Evolutionary conservation across 2,329 filamentous ascomycete genomes (phyloP), one percentile per base, ranked within the genome.

Genomic region (Capronia coronata): DNA sequence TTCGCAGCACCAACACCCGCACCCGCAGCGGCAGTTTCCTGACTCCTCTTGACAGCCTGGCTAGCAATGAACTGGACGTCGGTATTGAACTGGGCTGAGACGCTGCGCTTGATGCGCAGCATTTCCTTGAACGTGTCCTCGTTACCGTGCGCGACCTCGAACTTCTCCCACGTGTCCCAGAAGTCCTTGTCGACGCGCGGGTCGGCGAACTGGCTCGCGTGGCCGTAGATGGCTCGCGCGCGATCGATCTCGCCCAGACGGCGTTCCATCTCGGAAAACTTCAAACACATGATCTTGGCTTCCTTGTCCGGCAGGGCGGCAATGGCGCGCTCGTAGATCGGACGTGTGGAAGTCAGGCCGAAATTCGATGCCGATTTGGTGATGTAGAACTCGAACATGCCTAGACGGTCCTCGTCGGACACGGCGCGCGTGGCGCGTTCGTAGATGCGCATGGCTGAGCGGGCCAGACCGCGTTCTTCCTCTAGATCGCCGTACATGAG

Each of bases 311-410:
- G 91, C 29, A 98, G 75, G n/a, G 89, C 86, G 9, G 87, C 83
- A 59, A 98, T 95, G 30, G 93, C 91, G 49, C 90, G 83, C 71
- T 98, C 93, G 73, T 98, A 98, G 61, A 98, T 98, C 0, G 88
- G 84, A 44, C 93, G 76, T 2, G 93, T 96, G 0, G 93, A 97
- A 0, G 93, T 90, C 44, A 98, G 79, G 25, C 94, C 93, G 63
- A 98, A 98, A 69, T 98, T 98, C 16, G 89, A 94, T 1, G 93
- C 93, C 0, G 90, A 96, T 67, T 98, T 97, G 51, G 91, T 97
- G 65, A 98, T 96, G 73, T 98, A 98, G 66, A 97, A 95, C 68
- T 95, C 93, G 74, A 96, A 98, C 90, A 98, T 96, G 62, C 95
- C 89, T 52, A 90, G 84, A 45, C 89, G 79, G 67, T 98, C 91